Conservation (phyloP, 495 filamentous ascomycete species). For the Aspergillus panamensis region DNA sequence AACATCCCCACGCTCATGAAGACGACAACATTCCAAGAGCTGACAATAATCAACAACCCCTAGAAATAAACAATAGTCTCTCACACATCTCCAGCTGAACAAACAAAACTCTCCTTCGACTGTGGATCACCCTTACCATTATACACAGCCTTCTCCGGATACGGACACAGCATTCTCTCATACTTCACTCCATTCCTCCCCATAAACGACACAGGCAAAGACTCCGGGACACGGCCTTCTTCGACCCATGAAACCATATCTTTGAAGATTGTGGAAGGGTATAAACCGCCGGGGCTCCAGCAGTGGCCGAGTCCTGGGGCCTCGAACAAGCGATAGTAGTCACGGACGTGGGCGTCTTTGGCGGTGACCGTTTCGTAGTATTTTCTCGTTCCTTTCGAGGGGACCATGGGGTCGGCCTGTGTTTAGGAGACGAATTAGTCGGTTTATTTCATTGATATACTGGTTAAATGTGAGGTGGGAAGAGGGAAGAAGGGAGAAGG, state of each 20-base stretch:
- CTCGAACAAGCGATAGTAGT: conserved; percentile 24
- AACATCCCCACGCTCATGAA: no score
- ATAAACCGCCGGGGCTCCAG: conserved; percentile 12
- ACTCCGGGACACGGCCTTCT: conserved; percentile 18
- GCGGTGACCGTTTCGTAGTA: conserved; percentile 30
- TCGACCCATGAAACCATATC: conserved; percentile 22
- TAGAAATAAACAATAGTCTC: no score
- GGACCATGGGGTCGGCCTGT: conserved; percentile 16
- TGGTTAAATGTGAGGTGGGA: not conserved
- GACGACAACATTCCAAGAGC: no score
- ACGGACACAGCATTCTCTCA: conserved; percentile 14
- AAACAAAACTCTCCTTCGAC: conserved; percentile 10
- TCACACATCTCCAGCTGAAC: not conserved
- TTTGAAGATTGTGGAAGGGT: conserved; percentile 17
- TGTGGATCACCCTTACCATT: not conserved
- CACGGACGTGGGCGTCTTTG: conserved; percentile 10
- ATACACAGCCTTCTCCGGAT: conserved; percentile 12
- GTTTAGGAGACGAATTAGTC: no score
- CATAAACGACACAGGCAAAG: conserved; percentile 12
- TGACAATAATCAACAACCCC: no score
- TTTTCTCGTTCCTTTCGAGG: conserved; percentile 11
- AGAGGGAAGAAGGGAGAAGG: not conserved
- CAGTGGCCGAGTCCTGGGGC: conserved; percentile 24
- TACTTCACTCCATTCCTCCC: not conserved
- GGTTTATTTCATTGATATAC: not conserved